Evolutionary conservation across 108 stramenopile species (phyloP), one percentile per base, ranked within the genome.

Genomic region (Discostella stelligeroides): DNA sequence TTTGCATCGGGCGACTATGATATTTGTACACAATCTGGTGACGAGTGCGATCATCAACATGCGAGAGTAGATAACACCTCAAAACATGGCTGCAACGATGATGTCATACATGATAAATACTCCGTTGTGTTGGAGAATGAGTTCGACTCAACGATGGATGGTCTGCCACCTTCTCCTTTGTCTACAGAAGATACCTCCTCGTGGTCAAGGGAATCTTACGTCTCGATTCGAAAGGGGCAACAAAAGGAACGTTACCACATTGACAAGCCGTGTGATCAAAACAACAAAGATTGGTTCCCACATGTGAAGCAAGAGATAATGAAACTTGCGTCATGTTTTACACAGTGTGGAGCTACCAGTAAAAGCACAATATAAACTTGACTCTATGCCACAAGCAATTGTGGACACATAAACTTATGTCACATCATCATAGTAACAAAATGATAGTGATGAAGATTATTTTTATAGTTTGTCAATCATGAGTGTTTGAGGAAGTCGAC

Each of bases 1-100:
- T 62, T 62, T 62, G 61, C 24, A 29, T 62, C 61, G 20, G 42
- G 43, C 43, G 61, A 62, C 43, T 62, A 62, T 47, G 61, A 62
- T 25, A 62, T 62, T 15, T 62, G 61, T 47, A 62, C 11, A 47
- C 2, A 47, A 15, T 15, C 18, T 28, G n/a, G 42, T 17, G 40
- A 14, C 34, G 61, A 62, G 30, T 24, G n/a, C 15, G 37, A 34
- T 56, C 27, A 56, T 56, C 17, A 37, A 30, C 0, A 29, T 0
- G 34, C 34, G 55, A 6, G 27, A 38, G 34, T 49, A 18, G 7
- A 21, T 49, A 18, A 21, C 17, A 15, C 27, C 27, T 12, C 51
- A 8, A 53, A 13, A 23, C 12, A 53, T 53, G 27, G 21, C 13
- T 25, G 12, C 8, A 27, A 7, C 10, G 27, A 27, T 8, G 51